phyloP scores from a whole-genome alignment of 192 early-diverging fungal genomes.

The Phycomyces nitens region DNA sequence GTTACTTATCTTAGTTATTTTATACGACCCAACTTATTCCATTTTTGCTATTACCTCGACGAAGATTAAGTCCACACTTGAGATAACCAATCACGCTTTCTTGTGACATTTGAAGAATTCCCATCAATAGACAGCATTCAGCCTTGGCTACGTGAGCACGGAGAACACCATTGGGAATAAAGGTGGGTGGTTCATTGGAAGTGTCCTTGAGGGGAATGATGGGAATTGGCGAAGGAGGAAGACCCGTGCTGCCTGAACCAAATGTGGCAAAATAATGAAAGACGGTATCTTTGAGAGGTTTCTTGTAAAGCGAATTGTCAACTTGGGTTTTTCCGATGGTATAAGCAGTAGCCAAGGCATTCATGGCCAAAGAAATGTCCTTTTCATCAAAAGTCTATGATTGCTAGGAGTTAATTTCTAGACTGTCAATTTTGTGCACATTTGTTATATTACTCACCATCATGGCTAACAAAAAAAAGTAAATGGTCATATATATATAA shows the following conservation, averaged over 20 bases:
- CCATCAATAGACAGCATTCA: constrained; percentile 46
- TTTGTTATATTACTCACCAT: constrained; percentile 30
- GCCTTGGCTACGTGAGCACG: constrained; percentile 51
- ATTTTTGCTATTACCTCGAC: constrained; percentile 54
- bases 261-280: constrained; percentile 38
- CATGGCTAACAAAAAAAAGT: constrained; percentile 16
- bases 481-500: neutral
- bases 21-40: no score
- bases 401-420: neutral
- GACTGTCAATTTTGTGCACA: no score
- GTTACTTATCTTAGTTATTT: neutral
- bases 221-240: constrained; percentile 16
- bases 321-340: constrained; percentile 48
- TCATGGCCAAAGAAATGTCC: constrained; percentile 45
- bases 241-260: constrained; percentile 26
- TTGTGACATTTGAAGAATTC: constrained; percentile 44
- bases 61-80: constrained; percentile 48
- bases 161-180: constrained; percentile 48
- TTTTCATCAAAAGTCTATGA: constrained; percentile 43
- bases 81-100: constrained; percentile 51
- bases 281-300: constrained; percentile 23
- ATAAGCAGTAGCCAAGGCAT: constrained; percentile 36
- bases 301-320: constrained; percentile 39
- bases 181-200: constrained; percentile 12
- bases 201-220: constrained; percentile 1